A percentile compares a stretch with the other conserved stretches of the same genome.
Evolutionary conservation across 73 alveolate species (phyloP).

Genomic region (Paramecium sonneborni): DNA sequence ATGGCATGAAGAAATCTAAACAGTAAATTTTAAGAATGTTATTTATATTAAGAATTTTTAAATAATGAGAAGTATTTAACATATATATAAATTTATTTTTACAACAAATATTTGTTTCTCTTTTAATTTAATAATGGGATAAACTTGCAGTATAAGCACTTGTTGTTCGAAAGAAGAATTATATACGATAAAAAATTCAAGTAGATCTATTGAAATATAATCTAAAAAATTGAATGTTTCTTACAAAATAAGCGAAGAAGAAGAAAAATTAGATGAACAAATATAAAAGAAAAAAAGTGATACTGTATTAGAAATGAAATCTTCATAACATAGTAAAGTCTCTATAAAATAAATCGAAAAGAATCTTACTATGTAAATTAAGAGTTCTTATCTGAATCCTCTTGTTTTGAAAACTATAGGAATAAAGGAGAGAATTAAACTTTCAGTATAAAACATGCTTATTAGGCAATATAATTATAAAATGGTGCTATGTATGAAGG

Average conservation of each 20-base stretch:
- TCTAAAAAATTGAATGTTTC: not conserved
- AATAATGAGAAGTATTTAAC: no score
- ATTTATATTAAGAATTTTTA: no score
- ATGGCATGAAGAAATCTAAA: no score
- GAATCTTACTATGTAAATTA: not conserved
- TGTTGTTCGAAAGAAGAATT: conserved; percentile 42
- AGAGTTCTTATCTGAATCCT: not conserved
- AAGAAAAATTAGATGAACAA: not conserved
- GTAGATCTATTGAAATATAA: not conserved
- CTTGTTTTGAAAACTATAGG: not conserved
- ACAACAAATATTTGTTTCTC: not conserved
- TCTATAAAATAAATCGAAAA: conserved; percentile 1
- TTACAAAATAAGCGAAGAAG: not conserved
- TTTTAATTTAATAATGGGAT: not conserved
- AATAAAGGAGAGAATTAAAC: not conserved
- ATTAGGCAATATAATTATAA: conserved; percentile 51
- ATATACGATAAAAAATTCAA: not conserved
- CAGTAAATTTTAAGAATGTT: no score
- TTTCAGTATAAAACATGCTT: not conserved
- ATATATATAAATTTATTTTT: not conserved
- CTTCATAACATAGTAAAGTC: conserved; percentile 16
- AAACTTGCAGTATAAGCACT: not conserved
- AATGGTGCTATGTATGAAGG: conserved; percentile 75
- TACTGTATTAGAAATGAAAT: not conserved
- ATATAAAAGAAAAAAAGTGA: not conserved